A percentile compares a stretch with the other conserved stretches of the same genome.
Conservation (phyloP, 2,329 filamentous ascomycete species). For the Lizonia empirigonia region DNA sequence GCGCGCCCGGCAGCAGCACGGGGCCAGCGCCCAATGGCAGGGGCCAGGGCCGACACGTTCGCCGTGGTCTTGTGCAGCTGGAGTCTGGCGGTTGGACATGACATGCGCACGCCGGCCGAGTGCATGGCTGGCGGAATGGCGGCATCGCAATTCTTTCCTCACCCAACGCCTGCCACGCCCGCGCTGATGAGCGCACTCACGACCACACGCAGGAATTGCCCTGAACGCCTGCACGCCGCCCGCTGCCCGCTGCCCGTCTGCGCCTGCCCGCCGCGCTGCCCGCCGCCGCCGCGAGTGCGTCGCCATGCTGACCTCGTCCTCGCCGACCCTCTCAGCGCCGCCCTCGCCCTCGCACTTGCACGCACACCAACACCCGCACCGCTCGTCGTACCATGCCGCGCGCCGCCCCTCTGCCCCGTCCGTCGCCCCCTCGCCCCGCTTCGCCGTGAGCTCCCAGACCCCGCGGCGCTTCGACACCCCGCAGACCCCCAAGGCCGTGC, state of each 20-base stretch:
- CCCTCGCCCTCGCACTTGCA: background rate
- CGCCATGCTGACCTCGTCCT: constrained; percentile 44
- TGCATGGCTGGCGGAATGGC: constrained; percentile 6
- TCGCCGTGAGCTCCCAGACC: constrained; percentile 37
- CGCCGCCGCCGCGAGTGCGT: background rate
- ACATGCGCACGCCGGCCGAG: constrained; percentile 5
- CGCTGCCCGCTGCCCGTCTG: background rate
- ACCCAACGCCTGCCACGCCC: background rate
- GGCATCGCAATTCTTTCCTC: constrained; percentile 10
- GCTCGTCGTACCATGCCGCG: constrained; percentile 14
- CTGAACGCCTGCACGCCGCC: background rate
- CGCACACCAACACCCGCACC: constrained; percentile 4
- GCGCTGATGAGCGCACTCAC: constrained; percentile 2
- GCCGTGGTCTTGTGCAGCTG: constrained; percentile 3
- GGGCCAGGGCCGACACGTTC: constrained; percentile 9
- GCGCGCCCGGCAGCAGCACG: background rate
- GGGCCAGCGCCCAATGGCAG: constrained; percentile 4
- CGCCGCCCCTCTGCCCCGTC: constrained; percentile 40
- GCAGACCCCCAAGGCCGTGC: constrained; percentile 29
- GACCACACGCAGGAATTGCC: constrained; percentile 10
- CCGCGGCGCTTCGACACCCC: constrained; percentile 38
- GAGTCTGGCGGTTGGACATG: background rate
- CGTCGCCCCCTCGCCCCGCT: constrained; percentile 42
- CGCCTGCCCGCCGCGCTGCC: background rate
- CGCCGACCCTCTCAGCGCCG: too few relatives aligned